phyloP scores from a whole-genome alignment of 192 early-diverging fungal genomes.

The Dissophora globulifera region DNA sequence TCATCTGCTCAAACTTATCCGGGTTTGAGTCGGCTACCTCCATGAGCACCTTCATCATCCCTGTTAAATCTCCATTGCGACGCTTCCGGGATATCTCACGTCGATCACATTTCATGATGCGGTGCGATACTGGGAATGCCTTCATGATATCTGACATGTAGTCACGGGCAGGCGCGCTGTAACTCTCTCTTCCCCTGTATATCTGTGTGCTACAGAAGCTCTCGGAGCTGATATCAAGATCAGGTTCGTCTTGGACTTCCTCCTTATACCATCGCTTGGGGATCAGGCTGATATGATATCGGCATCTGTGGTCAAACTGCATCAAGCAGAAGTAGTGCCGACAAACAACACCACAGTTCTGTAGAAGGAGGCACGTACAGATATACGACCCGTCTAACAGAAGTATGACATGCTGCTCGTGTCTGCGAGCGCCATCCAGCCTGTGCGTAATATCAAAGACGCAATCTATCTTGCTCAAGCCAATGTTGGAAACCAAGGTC shows the following conservation, averaged over 20 bases:
- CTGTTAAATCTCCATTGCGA: neutral
- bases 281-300: constrained; percentile 1
- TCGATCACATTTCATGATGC: neutral
- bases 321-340: neutral
- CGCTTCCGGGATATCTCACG: neutral
- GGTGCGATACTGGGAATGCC: neutral
- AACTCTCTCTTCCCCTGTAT: neutral
- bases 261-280: neutral
- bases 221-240: neutral
- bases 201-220: neutral
- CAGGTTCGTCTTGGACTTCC: neutral
- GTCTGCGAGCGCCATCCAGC: too few species aligned
- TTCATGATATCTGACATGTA: neutral
- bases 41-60: neutral
- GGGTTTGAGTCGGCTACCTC: neutral
- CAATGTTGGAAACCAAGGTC: neutral
- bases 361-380: constrained; percentile 2
- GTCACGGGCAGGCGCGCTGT: neutral
- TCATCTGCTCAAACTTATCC: neutral
- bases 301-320: too few species aligned
- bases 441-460: neutral
- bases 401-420: neutral
- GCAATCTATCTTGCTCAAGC: neutral
- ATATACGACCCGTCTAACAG: neutral
- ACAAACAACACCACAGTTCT: neutral